Base-by-base conservation (phyloP, 805 yeast genomes). In the Ogataea nonfermentans region DNA sequence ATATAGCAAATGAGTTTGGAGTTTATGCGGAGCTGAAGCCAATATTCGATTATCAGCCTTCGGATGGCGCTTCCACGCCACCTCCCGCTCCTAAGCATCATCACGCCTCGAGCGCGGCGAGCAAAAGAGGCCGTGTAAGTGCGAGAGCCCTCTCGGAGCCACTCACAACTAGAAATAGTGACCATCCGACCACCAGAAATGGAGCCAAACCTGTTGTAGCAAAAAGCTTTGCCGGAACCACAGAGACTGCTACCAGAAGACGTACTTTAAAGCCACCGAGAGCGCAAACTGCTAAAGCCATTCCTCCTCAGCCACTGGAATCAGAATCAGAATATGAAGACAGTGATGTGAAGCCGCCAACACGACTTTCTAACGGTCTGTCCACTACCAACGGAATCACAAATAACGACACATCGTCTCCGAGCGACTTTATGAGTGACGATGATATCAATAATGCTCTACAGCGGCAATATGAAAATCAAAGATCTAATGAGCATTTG, bases 31-130 rank as follows among this genome's bases (percentile, higher is more conserved):
- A 73, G 11, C 68, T 91, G 31, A 62, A 66, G 26, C 85, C 90
- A 0, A 65, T 89, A 15, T 79, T 90, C 45, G 81, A 80, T 24
- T 84, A 76, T 55, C 63, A 65, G 51, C 62, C 76, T 43, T 41
- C 70, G 39, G 67, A 77, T 55, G 78, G 84, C 47, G 57, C 68
- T 23, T 54, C 62, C 9, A 66, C 77, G 9, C 79, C 81, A 3
- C 81, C 82, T 11, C 76, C 75, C 6, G 79, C 79, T 20, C 81
- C 84, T 32, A 76, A 80, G 49, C 83, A 80, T 51, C 83, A 79
- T 36, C 81, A 83, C 54, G 79, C 84, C 5, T 70, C 85, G 2
- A 65, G 74, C 32, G 65, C 66, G 30, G 66, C 67, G 29, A 55
- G 69, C 31, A 56, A 61, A 32, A 40, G 49, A 44, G 50, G 48